These are phyloP conservation scores for Podila verticillata DNA, from an alignment of 192 early-diverging fungal genomes.

Conservation along the genomic window DNA sequence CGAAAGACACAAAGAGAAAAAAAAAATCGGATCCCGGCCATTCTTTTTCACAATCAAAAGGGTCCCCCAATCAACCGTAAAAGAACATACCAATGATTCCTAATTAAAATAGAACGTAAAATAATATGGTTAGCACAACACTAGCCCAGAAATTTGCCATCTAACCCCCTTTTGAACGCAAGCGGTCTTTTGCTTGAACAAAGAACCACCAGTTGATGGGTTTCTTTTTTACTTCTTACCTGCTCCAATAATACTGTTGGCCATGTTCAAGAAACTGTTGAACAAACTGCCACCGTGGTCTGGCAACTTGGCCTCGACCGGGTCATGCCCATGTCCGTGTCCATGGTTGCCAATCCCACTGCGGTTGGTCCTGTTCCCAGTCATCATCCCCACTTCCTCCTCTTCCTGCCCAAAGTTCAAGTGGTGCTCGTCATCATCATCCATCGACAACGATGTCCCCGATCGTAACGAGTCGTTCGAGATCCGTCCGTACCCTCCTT, in stretches of 20 bases:
- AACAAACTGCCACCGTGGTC: slow-evolving; percentile 66
- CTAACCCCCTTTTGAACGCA: background rate
- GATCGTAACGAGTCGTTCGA: slow-evolving; percentile 46
- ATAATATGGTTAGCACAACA: too few species aligned
- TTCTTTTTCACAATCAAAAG: too few species aligned
- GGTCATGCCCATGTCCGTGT: slow-evolving; percentile 7
- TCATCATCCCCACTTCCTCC: slow-evolving; percentile 47
- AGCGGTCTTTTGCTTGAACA: background rate
- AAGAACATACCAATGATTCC: too few species aligned
- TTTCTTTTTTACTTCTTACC: slow-evolving; percentile 59
- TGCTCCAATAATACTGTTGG: slow-evolving; percentile 94
- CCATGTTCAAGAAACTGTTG: slow-evolving; percentile 81
- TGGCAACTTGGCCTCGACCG: slow-evolving; percentile 49
- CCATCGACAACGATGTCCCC: slow-evolving; percentile 4
- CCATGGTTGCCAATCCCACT: slow-evolving; percentile 37
- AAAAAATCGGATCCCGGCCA: too few species aligned
- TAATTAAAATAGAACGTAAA: too few species aligned
- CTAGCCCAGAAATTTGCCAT: background rate
- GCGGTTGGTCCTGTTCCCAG: slow-evolving; percentile 42
- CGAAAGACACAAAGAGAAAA: background rate
- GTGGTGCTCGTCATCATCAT: slow-evolving; percentile 23
- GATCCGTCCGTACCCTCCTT: slow-evolving; percentile 38
- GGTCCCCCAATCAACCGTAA: too few species aligned
- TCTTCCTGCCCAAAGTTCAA: slow-evolving; percentile 37
- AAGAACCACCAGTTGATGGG: background rate